Conservation (phyloP, 257 asterid genomes). For the Gardenia jasminoides region DNA sequence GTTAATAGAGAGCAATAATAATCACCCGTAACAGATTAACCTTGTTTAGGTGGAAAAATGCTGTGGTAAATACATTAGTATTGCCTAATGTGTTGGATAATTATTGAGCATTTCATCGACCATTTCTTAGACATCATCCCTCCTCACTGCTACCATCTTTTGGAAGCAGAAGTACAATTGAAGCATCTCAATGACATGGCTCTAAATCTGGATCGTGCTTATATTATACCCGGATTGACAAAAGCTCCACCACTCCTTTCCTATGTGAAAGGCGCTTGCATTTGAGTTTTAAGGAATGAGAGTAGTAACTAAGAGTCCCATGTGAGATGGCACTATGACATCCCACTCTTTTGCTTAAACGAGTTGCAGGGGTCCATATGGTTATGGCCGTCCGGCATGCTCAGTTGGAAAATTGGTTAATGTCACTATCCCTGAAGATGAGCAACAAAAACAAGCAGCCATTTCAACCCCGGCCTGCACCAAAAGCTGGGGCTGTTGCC, state of each 20-base stretch:
- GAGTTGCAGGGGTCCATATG: background rate
- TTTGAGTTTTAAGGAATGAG: background rate
- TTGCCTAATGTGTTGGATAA: background rate
- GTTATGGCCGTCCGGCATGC: background rate
- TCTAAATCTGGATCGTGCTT: slow-evolving; percentile 4
- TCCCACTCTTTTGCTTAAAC: background rate
- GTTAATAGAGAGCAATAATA: background rate
- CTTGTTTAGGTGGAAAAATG: background rate
- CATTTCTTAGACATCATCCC: no score
- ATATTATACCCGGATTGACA: background rate
- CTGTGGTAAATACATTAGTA: background rate
- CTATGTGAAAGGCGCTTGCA: background rate
- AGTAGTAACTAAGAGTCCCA: background rate
- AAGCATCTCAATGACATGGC: slow-evolving; percentile 1
- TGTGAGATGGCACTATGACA: background rate
- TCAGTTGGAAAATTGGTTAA: background rate
- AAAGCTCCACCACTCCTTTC: background rate
- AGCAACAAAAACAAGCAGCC: background rate
- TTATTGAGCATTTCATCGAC: background rate
- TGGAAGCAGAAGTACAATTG: background rate
- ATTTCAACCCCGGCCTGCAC: background rate
- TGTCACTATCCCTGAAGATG: background rate
- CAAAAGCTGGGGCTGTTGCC: background rate
- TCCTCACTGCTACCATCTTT: background rate
- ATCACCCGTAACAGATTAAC: background rate